Evolutionary conservation across 1,139 yeast species (phyloP), one percentile per base, ranked within the genome.

Genomic region (Suhomyces yuchorum): DNA sequence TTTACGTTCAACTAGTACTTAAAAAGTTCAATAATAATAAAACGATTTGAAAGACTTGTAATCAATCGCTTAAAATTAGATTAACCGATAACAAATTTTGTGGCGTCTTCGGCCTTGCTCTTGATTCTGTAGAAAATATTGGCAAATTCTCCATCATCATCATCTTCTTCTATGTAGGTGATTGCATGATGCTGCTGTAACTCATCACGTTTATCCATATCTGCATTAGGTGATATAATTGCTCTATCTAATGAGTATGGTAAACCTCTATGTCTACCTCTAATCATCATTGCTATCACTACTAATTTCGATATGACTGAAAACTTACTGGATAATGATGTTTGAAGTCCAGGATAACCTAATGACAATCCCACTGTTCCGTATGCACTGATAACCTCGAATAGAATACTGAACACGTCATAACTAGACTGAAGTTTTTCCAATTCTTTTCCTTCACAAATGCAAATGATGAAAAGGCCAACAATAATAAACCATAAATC

Each of bases 191-290:
- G 59, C 45, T 84, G 87, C 65, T 86, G 91, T n/a, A 80, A 73
- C 46, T 71, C 72, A 65, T 92, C 99, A 56, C 89, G 78, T 53
- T 75, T 71, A 28, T 77, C 77, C 76, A 91, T 76, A 52, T 81
- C 80, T 11, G 84, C 87, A 51, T 85, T 81, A 2, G 96, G 96
- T 47, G 93, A 68, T 77, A 93, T 85, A 55, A 93, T 87, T 36
- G 99, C 99, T 62, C 99, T 83, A 67, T 93, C 99, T 49, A 95
- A 77, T 0, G 93, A 75, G 61, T 93, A 91, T 0, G 99, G 99
- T 51, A 93, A 75, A 36, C 99, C 99, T 78, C 99, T 88, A 62
- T 92, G 98, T 50, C 97, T 80, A 9, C 99, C 98, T 70, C 99
- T 82, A 44, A 93, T 80, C 85, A 93, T 83, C 85, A 91, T 82